Percentiles rank a stretch among this genome's conserved stretches.
These are phyloP conservation scores for Penicillium waksmanii DNA, from an alignment of 495 filamentous ascomycete genomes.

Conservation along the genomic window DNA sequence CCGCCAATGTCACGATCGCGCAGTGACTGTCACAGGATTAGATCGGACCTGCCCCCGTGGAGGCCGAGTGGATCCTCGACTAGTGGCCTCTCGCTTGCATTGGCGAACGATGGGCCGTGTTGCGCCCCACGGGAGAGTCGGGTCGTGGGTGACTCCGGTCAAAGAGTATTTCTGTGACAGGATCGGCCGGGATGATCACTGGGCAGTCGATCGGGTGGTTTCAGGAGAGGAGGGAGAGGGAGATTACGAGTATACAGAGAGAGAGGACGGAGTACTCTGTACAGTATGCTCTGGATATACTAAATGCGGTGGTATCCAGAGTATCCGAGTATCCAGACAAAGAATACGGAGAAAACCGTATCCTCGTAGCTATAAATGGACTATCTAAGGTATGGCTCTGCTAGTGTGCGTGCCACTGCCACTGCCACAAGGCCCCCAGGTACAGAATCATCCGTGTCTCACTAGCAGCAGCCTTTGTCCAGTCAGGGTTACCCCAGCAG, in stretches of 20 bases:
- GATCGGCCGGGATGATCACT: constrained; percentile 23
- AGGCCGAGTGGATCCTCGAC: neutral
- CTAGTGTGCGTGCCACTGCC: no score
- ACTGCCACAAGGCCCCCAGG: neutral
- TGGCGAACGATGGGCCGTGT: constrained; percentile 15
- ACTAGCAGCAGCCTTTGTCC: neutral
- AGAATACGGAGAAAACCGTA: no score
- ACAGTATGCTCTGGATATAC: neutral
- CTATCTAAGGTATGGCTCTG: no score
- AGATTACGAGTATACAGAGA: neutral
- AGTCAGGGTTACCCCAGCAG: constrained; percentile 25
- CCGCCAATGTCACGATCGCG: neutral
- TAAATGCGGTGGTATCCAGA: no score
- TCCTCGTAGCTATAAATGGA: no score
- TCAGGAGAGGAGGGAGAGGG: neutral
- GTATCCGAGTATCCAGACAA: no score
- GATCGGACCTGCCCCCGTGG: constrained; percentile 1
- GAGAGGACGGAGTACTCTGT: neutral
- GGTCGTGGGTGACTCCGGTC: neutral
- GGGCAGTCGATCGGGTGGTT: constrained; percentile 4
- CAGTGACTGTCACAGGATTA: constrained; percentile 2
- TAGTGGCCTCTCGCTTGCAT: neutral
- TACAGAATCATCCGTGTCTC: constrained; percentile 11
- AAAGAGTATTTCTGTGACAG: constrained; percentile 16
- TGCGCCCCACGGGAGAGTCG: neutral